Evolutionary conservation across 176 grass and related monocot species (phyloP).

Genomic region (Rhynchospora tenuis): DNA sequence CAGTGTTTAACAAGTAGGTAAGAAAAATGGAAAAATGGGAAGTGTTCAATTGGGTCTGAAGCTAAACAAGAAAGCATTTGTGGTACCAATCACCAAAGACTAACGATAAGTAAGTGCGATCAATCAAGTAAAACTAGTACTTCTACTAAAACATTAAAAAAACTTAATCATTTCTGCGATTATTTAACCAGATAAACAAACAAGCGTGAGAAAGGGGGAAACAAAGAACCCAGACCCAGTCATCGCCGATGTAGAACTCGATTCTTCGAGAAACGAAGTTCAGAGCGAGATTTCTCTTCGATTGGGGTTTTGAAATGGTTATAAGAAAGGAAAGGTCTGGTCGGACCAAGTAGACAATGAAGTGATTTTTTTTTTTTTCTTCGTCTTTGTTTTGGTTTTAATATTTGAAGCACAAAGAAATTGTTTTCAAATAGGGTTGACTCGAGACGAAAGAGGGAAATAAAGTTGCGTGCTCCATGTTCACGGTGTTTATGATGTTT

Average conservation of each 20-base stretch:
- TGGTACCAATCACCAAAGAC: not conserved
- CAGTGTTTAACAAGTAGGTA: not conserved
- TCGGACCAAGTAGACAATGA: not conserved
- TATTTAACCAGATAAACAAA: not conserved
- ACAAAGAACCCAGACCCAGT: constrained; percentile 31
- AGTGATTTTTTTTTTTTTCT: not conserved
- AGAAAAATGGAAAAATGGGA: not conserved
- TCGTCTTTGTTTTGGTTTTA: not conserved
- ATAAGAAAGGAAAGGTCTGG: constrained; percentile 13
- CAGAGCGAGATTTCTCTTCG: constrained; percentile 10
- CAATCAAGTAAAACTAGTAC: not conserved
- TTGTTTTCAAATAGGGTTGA: constrained; percentile 9
- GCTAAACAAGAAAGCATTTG: not conserved
- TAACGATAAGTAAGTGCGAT: not conserved
- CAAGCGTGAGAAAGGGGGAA: not conserved
- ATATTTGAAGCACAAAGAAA: constrained; percentile 24
- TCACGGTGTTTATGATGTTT: not conserved
- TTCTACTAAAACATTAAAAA: not conserved
- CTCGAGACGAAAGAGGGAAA: not conserved
- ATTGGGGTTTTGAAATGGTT: constrained; percentile 29
- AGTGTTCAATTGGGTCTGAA: not conserved
- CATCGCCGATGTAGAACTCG: constrained; percentile 30
- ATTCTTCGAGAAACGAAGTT: not conserved
- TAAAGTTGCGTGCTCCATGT: not conserved
- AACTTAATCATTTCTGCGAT: not conserved